Evolutionary conservation across 169 alveolate species (phyloP).

Genomic region (Miamiensis avidus): DNA sequence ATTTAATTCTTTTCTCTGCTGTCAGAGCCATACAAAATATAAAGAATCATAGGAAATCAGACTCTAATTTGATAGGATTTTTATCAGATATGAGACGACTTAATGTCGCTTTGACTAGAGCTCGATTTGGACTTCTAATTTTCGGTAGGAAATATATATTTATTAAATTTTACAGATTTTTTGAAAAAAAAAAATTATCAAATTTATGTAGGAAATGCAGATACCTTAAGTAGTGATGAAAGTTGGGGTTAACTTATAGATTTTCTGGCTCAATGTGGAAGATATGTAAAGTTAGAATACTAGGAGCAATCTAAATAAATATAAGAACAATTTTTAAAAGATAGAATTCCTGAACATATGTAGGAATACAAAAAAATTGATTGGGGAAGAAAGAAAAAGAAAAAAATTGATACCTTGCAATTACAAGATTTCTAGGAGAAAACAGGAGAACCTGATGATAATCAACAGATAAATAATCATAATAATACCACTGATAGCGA

Average conservation of each 20-base stretch:
- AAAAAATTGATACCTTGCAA: no score
- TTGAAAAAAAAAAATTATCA: no score
- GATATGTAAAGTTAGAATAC: neutral
- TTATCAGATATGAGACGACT: slow-evolving; percentile 72
- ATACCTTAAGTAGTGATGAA: slow-evolving; percentile 54
- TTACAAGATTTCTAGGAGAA: neutral
- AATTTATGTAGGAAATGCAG: slow-evolving; percentile 44
- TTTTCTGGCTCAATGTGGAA: slow-evolving; percentile 15
- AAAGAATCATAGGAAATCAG: slow-evolving; percentile 22
- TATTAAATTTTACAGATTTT: neutral
- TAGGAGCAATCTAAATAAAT: neutral
- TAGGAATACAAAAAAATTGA: neutral
- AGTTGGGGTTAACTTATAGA: slow-evolving; percentile 57
- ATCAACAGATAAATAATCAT: neutral
- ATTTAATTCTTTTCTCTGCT: slow-evolving; percentile 64
- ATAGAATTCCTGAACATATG: neutral
- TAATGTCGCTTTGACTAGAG: slow-evolving; percentile 80
- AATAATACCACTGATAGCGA: neutral
- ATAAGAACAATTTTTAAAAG: neutral
- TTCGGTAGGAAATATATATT: slow-evolving; percentile 17
- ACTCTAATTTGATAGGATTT: slow-evolving; percentile 52
- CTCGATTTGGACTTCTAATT: slow-evolving; percentile 62
- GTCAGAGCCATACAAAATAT: slow-evolving; percentile 46
- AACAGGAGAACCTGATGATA: neutral
- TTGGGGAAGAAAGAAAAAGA: neutral